Conservation (phyloP, 192 early-diverging fungal species). For the Diversispora epigaea region DNA sequence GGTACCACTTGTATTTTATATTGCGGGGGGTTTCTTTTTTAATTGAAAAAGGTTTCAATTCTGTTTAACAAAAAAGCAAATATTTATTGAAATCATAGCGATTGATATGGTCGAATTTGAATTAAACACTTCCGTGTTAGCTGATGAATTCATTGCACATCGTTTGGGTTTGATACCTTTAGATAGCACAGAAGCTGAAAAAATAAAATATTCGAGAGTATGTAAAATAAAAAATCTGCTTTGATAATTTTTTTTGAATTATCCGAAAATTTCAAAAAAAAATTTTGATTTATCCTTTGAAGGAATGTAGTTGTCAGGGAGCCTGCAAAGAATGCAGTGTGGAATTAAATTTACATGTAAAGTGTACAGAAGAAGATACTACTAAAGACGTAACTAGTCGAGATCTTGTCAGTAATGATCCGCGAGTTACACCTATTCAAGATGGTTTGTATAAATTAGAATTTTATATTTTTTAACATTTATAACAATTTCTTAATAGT, state of each 20-base stretch:
- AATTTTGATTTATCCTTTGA: not conserved
- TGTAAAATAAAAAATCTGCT: conserved; percentile 10
- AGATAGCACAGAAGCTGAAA: conserved; percentile 71
- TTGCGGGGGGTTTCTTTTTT: not conserved
- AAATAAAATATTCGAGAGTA: conserved; percentile 79
- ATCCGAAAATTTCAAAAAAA: not conserved
- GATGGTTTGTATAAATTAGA: conserved; percentile 42
- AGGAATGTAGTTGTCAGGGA: conserved; percentile 74
- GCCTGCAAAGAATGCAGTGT: conserved; percentile 93
- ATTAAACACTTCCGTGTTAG: conserved; percentile 86
- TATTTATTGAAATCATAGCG: conserved; percentile 47
- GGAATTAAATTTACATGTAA: conserved; percentile 80
- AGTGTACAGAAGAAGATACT: conserved; percentile 74
- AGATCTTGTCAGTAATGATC: conserved; percentile 76
- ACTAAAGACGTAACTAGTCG: conserved; percentile 79
- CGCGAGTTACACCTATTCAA: conserved; percentile 65
- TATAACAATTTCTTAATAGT: not conserved
- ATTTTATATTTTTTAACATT: not conserved
- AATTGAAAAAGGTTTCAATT: not conserved
- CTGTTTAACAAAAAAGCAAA: not conserved
- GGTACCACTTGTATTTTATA: conserved; percentile 35
- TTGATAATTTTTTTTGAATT: not conserved
- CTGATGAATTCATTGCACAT: conserved; percentile 96
- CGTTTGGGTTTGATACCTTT: conserved; percentile 93
- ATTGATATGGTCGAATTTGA: conserved; percentile 97